Evolutionary conservation across 805 yeast genomes (phyloP), one percentile per base, ranked within the genome.

Genomic region (Kodamaea kaohsiungensis): DNA sequence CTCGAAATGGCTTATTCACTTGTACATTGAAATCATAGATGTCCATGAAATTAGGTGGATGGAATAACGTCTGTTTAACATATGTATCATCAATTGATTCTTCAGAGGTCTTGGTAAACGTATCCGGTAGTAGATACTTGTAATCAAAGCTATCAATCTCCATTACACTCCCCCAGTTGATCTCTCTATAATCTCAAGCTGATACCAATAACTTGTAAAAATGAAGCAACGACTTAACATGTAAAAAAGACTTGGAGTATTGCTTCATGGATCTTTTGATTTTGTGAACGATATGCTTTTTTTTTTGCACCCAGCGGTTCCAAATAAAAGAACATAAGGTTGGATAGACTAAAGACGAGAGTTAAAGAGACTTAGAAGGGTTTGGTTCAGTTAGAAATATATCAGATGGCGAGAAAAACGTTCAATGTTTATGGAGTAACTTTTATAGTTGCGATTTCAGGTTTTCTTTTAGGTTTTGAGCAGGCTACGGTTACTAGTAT

Each of bases 11-110:
- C 57, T 76, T 76, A 27, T 60, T 60, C 13, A 61, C 52, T 17
- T 62, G 60, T 1, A 76, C 77, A 17, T 60, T 56, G 60, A 79
- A 75, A 10, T 71, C 70, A 54, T 68, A 66, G 19, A 79, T 67
- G 16, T 66, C 62, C 22, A 62, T 59, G 27, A 77, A 61, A 1
- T 73, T 62, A 1, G 83, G 80, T 15, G 81, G 73, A 15, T 70
- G 69, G 37, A 76, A 59, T n/a, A 80, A 56, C 10, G 77, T 75
- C 39, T 51, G 50, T 17, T 51, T 51, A 8, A 51, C 40, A n/a
- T 30, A 25, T 12, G 40, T 37, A 22, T 47, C 35, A 4, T 25
- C 38, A 8, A 22, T 43, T 8, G 45, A 25, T 12, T 51, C 50
- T 6, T 39, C 27, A 4, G 37, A 15, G 5, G 35, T 27, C 12